phyloP scores from a whole-genome alignment of 2,329 filamentous ascomycete species.

The Pseudogymnoascus sp. region DNA sequence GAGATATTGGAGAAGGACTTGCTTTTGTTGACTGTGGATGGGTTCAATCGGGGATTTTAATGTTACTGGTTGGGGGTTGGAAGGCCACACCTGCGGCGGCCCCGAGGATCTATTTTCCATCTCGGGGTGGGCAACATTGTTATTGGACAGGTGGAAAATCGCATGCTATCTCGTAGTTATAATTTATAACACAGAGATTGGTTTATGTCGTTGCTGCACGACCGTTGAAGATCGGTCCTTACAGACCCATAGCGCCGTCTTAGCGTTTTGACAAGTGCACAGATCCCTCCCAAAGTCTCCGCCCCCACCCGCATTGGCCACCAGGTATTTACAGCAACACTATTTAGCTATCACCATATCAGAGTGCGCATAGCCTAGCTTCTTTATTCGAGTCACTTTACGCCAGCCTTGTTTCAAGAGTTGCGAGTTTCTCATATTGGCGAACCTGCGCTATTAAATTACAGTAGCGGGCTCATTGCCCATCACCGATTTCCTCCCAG shows the following conservation, averaged over 20 bases:
- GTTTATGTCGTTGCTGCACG: background rate
- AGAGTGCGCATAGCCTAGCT: too few relatives aligned
- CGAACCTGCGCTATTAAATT: background rate
- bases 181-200: background rate
- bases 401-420: background rate
- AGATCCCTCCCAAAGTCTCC: background rate
- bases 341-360: too few relatives aligned
- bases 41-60: background rate
- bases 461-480: background rate
- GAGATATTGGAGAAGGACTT: slow-evolving; percentile 17
- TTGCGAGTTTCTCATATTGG: background rate
- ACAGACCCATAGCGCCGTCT: background rate
- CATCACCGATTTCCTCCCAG: background rate
- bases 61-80: background rate
- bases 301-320: background rate
- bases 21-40: background rate
- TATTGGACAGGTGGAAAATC: too few relatives aligned
- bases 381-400: background rate
- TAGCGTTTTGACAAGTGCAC: background rate
- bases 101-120: background rate
- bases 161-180: background rate
- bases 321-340: background rate
- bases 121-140: background rate
- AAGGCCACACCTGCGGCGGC: background rate
- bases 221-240: background rate